A percentile compares a stretch with the other conserved stretches of the same genome.
Evolutionary conservation across 805 yeast genomes (phyloP).

Genomic region (Zygosaccharomyces siamensis): DNA sequence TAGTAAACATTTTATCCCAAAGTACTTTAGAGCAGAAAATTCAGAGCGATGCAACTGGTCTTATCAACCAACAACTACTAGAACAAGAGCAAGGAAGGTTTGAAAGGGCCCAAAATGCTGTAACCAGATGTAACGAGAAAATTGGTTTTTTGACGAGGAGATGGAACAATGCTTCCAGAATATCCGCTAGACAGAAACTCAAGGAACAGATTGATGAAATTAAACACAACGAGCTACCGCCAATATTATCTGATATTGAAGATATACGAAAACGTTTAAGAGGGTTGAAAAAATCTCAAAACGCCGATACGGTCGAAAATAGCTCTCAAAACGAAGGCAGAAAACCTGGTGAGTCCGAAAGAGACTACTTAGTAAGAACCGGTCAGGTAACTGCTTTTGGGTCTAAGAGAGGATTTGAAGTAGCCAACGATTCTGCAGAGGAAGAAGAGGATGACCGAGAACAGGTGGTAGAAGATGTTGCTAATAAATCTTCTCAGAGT

Average conservation of each 20-base stretch:
- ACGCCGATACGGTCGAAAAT: constrained; percentile 6
- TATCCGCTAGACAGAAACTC: constrained; percentile 57
- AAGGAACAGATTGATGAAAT: constrained; percentile 51
- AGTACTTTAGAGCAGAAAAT: constrained; percentile 70
- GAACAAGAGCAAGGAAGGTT: constrained; percentile 74
- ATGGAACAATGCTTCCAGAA: constrained; percentile 51
- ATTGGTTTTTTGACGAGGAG: constrained; percentile 45
- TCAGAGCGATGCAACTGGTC: constrained; percentile 61
- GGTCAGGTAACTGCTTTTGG: constrained; percentile 96
- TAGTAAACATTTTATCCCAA: constrained; percentile 67
- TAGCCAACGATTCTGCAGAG: constrained; percentile 32
- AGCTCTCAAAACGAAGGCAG: constrained; percentile 26
- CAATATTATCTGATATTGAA: constrained; percentile 52
- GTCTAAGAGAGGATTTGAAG: constrained; percentile 49
- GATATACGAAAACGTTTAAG: constrained; percentile 53
- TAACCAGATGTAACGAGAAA: constrained; percentile 42
- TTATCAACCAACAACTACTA: constrained; percentile 54
- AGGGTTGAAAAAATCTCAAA: constrained; percentile 24
- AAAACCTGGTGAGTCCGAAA: constrained; percentile 69
- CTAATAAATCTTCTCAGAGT: constrained; percentile 15
- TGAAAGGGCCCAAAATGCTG: constrained; percentile 54
- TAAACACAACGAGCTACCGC: constrained; percentile 46
- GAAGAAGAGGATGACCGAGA: constrained; percentile 16
- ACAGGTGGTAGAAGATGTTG: constrained; percentile 2
- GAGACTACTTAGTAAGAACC: constrained; percentile 76